phyloP scores from a whole-genome alignment of 306 rosid species.

The Castanea sativa region DNA sequence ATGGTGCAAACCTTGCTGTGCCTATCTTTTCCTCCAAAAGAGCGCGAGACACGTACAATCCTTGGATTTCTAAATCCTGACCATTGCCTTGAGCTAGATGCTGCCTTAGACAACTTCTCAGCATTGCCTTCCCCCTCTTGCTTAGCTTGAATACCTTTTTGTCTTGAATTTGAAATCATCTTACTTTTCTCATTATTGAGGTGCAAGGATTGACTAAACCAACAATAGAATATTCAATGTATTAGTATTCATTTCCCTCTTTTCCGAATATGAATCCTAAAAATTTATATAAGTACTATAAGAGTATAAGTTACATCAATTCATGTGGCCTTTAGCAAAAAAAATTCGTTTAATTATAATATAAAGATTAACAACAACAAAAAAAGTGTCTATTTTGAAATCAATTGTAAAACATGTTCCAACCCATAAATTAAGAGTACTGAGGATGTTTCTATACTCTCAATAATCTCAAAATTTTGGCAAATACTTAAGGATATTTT shows the following conservation, averaged over 20 bases:
- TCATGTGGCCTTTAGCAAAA: not conserved
- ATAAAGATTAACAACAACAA: not conserved
- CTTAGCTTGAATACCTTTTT: constrained; percentile 39
- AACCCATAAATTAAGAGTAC: not conserved
- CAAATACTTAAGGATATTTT: not conserved
- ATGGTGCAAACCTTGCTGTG: constrained; percentile 91
- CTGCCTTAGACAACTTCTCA: constrained; percentile 26
- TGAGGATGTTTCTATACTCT: not conserved
- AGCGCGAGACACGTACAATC: constrained; percentile 75
- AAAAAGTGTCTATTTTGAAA: not conserved
- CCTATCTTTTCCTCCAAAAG: constrained; percentile 92
- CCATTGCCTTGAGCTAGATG: constrained; percentile 67
- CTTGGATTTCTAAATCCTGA: constrained; percentile 72
- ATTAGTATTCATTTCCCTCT: not conserved
- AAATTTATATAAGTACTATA: not conserved
- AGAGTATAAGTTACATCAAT: not conserved
- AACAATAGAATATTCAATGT: not conserved
- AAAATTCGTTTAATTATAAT: not conserved
- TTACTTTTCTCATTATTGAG: constrained; percentile 15
- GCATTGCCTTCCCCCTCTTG: constrained; percentile 30
- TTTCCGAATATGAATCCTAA: not conserved
- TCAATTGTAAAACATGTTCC: not conserved
- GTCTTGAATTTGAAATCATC: constrained; percentile 58
- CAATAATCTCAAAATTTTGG: not conserved
- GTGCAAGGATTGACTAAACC: constrained; percentile 14